These are phyloP conservation scores for Blumeriella jaapii DNA, from an alignment of 2,329 filamentous ascomycete genomes.

Conservation along the genomic window DNA sequence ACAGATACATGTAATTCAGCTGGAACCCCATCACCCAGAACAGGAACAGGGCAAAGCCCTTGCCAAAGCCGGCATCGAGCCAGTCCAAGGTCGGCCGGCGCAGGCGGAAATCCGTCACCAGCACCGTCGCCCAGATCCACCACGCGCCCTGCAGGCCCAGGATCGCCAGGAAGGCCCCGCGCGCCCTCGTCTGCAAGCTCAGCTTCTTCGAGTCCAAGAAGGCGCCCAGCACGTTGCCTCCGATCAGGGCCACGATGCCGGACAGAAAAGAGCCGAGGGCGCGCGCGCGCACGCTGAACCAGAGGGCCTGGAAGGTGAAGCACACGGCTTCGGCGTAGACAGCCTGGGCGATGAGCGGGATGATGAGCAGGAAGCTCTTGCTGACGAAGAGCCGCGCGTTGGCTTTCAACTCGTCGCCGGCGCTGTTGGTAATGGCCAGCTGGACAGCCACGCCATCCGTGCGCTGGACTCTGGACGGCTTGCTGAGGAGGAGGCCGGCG, in stretches of 20 bases:
- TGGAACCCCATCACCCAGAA: conserved; percentile 59
- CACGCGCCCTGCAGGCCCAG: conserved; percentile 48
- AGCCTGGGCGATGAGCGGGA: conserved; percentile 58
- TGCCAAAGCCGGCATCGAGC: conserved; percentile 50
- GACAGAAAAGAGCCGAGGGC: conserved; percentile 61
- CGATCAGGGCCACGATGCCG: conserved; percentile 52
- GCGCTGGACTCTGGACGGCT: conserved; percentile 49
- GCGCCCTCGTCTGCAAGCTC: conserved; percentile 18
- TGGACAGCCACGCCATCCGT: conserved; percentile 52
- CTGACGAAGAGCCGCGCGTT: conserved; percentile 48
- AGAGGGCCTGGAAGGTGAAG: conserved; percentile 56
- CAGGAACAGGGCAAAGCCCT: conserved; percentile 54
- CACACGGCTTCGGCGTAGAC: conserved; percentile 63
- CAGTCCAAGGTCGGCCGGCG: conserved; percentile 55
- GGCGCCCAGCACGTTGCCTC: conserved; percentile 51
- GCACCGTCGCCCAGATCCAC: conserved; percentile 61
- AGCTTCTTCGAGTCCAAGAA: conserved; percentile 20
- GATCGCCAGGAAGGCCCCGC: conserved; percentile 20
- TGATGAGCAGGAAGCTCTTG: conserved; percentile 49
- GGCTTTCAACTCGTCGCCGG: conserved; percentile 46
- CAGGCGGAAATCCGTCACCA: conserved; percentile 47
- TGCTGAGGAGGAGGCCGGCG: conserved; percentile 50
- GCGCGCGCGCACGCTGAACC: conserved; percentile 58
- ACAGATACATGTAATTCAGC: conserved; percentile 62
- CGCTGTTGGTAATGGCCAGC: conserved; percentile 43